These are phyloP conservation scores for Paralagenidium karlingii DNA, from an alignment of 352 stramenopile genomes.

Conservation along the genomic window DNA sequence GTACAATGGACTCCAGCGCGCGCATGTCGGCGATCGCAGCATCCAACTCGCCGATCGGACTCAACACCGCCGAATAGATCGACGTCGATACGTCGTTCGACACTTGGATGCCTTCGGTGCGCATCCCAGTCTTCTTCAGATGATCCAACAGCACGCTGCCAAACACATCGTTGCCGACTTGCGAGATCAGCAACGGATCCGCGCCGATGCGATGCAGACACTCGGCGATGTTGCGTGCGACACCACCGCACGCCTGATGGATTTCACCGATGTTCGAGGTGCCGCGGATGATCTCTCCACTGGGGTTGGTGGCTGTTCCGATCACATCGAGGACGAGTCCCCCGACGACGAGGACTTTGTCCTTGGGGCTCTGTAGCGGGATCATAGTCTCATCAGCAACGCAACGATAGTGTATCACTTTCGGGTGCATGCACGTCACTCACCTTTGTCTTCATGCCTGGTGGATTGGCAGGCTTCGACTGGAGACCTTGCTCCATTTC, in stretches of 20 bases:
- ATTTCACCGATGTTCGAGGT: slow-evolving; percentile 84
- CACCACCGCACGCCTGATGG: slow-evolving; percentile 72
- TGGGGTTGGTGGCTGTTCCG: slow-evolving; percentile 43
- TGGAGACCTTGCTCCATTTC: too few species aligned
- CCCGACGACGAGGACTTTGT: slow-evolving; percentile 71
- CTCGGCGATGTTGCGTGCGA: slow-evolving; percentile 89
- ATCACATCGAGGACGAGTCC: slow-evolving; percentile 83
- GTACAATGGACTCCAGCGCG: slow-evolving; percentile 62
- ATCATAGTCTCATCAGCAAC: too few species aligned
- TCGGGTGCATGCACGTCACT: too few species aligned
- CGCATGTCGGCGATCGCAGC: slow-evolving; percentile 81
- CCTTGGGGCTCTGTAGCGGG: too few species aligned
- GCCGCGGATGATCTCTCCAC: slow-evolving; percentile 55
- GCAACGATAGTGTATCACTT: too few species aligned
- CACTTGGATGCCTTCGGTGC: slow-evolving; percentile 39
- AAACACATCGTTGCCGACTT: slow-evolving; percentile 57
- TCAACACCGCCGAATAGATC: slow-evolving; percentile 77
- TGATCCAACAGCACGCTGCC: slow-evolving; percentile 66
- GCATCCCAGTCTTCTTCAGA: slow-evolving; percentile 37
- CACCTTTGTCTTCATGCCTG: too few species aligned
- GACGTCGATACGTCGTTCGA: slow-evolving; percentile 47
- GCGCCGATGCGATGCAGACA: slow-evolving; percentile 58
- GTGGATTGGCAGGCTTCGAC: too few species aligned
- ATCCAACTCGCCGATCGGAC: slow-evolving; percentile 65
- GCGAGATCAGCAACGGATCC: slow-evolving; percentile 66